phyloP scores from a whole-genome alignment of 2,329 filamentous ascomycete species.

The Colletotrichum horii region DNA sequence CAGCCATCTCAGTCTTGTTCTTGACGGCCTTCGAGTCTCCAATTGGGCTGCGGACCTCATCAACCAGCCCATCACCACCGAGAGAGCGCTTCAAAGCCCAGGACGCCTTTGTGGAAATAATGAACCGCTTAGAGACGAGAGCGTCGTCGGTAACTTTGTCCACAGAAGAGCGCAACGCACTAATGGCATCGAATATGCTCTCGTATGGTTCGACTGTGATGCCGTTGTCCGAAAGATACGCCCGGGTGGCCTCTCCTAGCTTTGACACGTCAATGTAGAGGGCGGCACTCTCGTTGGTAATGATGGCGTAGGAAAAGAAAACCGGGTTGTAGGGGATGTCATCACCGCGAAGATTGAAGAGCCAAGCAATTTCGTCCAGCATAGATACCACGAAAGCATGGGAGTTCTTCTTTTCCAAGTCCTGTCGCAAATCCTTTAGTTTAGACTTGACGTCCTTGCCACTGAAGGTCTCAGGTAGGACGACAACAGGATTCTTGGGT shows the following conservation, averaged over 20 bases:
- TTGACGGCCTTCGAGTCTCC: conserved; percentile 94
- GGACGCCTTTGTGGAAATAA: conserved; percentile 87
- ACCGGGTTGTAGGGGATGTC: conserved; percentile 98
- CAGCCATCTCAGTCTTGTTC: conserved; percentile 85
- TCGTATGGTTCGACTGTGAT: conserved; percentile 84
- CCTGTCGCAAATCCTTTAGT: conserved; percentile 84
- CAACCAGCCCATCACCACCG: conserved; percentile 83
- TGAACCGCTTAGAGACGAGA: conserved; percentile 65
- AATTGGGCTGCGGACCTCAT: conserved; percentile 86
- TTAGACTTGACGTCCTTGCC: conserved; percentile 86
- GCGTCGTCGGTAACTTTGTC: conserved; percentile 16
- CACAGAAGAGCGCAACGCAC: conserved; percentile 53
- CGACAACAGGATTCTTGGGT: conserved; percentile 77
- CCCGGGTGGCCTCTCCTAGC: conserved; percentile 69
- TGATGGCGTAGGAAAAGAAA: conserved; percentile 93
- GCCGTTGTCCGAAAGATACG: conserved; percentile 71
- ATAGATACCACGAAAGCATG: conserved; percentile 90
- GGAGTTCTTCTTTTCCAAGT: conserved; percentile 88
- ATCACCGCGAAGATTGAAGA: conserved; percentile 95
- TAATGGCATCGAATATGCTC: conserved; percentile 79
- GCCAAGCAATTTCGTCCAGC: conserved; percentile 96
- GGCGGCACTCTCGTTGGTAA: conserved; percentile 78
- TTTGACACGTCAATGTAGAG: conserved; percentile 87
- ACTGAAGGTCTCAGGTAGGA: conserved; percentile 74
- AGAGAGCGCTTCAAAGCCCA: conserved; percentile 91